A percentile compares a stretch with the other conserved stretches of the same genome.
Conservation (phyloP, 441 rosid species). For the Cnidoscolus chayamansa region DNA sequence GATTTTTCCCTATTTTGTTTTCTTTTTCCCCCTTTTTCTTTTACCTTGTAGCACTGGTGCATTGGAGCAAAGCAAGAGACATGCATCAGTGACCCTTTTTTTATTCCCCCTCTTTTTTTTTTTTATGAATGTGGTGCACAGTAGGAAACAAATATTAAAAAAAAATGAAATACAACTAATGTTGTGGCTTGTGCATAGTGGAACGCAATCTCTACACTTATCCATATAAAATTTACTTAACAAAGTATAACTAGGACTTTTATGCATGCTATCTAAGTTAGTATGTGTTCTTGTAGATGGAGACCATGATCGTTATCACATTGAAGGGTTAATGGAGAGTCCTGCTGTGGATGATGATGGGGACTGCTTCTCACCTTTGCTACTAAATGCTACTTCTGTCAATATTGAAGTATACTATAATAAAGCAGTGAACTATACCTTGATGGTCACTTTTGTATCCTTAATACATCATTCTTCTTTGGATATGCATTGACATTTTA, state of each 20-base stretch:
- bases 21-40: not conserved
- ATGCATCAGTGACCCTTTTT: not conserved
- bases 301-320: conserved; percentile 65
- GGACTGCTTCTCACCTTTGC: conserved; percentile 84
- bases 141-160: no score
- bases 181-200: not conserved
- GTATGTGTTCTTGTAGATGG: conserved; percentile 48
- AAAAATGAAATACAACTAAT: not conserved
- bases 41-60: not conserved
- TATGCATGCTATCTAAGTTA: not conserved
- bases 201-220: not conserved
- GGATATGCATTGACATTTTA: conserved; percentile 14
- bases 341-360: conserved; percentile 90
- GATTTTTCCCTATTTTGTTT: not conserved
- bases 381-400: conserved; percentile 87
- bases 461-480: conserved; percentile 25
- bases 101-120: not conserved
- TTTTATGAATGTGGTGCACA: no score
- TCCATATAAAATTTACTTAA: not conserved
- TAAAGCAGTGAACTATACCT: conserved; percentile 96
- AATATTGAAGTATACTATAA: conserved; percentile 92
- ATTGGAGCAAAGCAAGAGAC: not conserved
- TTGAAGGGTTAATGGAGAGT: conserved; percentile 93
- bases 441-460: conserved; percentile 99
- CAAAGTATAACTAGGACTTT: not conserved